Conservation (phyloP, 768 basidiomycete genomes). For the Lactarius psammicola region DNA sequence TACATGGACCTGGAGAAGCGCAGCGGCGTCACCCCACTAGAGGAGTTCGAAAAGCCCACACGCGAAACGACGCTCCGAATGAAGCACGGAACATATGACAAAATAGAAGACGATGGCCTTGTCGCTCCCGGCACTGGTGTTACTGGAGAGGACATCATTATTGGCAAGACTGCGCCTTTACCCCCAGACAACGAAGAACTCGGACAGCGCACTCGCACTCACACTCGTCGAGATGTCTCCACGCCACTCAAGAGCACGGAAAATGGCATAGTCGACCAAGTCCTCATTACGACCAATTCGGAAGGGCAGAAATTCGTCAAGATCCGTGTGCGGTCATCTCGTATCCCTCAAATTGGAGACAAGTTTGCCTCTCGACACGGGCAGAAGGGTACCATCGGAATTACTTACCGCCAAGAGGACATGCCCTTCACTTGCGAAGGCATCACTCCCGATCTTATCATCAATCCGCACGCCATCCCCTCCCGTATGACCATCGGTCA, state of each 20-base stretch:
- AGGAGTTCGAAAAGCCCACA: conserved; percentile 96
- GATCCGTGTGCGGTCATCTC: conserved; percentile 91
- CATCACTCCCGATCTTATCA: conserved; percentile 94
- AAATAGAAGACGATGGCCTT: conserved; percentile 93
- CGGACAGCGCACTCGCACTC: conserved; percentile 90
- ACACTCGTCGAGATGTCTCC: conserved; percentile 93
- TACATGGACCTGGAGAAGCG: conserved; percentile 99
- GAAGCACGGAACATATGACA: conserved; percentile 99
- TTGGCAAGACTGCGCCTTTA: conserved; percentile 97
- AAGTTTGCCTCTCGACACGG: conserved; percentile 99
- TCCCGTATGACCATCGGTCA: conserved; percentile 99
- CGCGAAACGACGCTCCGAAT: conserved; percentile 90
- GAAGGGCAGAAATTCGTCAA: conserved; percentile 99
- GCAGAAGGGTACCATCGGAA: conserved; percentile 99
- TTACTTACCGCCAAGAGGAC: conserved; percentile 99
- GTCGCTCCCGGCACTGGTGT: conserved; percentile 96
- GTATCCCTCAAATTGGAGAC: conserved; percentile 97
- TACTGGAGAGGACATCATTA: conserved; percentile 96
- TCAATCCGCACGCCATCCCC: conserved; percentile 99
- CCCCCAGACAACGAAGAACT: conserved; percentile 96
- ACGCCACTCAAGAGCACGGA: conserved; percentile 98
- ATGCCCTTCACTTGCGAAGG: conserved; percentile 99
- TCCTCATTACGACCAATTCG: conserved; percentile 91
- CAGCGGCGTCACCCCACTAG: conserved; percentile 84
- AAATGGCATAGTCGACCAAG: conserved; percentile 96